phyloP scores from a whole-genome alignment of 2,329 filamentous ascomycete species.

The Claviceps sp. region DNA sequence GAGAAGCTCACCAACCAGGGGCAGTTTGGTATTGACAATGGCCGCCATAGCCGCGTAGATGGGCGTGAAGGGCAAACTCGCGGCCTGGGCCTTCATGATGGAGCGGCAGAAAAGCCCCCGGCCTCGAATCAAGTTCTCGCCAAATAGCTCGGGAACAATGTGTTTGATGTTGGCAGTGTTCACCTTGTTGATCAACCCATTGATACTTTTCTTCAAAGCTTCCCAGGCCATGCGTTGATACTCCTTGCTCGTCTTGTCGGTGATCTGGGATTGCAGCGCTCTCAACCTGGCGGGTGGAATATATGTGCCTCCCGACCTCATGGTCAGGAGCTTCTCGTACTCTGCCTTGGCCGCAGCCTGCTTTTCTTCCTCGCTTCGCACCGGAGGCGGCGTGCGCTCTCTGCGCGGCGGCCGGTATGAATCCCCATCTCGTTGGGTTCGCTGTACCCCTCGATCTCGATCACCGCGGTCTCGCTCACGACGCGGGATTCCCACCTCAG shows the following conservation, averaged over 20 bases:
- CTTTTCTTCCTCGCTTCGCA: conserved; percentile 64
- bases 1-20: conserved; percentile 83
- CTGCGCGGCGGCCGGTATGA: conserved; percentile 32
- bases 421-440: conserved; percentile 30
- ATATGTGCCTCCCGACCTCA: conserved; percentile 91
- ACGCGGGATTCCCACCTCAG: conserved; percentile 27
- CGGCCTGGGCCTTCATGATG: conserved; percentile 97
- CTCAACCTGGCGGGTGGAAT: conserved; percentile 85
- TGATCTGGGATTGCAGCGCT: conserved; percentile 91
- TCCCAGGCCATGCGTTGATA: conserved; percentile 99
- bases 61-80: conserved; percentile 87
- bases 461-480: conserved; percentile 21
- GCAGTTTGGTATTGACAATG: conserved; percentile 94
- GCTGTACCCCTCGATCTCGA: conserved; percentile 6
- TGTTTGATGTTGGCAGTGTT: conserved; percentile 96
- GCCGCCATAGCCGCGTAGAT: conserved; percentile 94
- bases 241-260: conserved; percentile 89
- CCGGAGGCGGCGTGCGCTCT: conserved; percentile 22
- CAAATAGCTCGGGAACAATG: conserved; percentile 91
- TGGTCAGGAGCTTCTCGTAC: conserved; percentile 81
- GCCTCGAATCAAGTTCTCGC: conserved; percentile 84
- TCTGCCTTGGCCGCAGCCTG: conserved; percentile 81
- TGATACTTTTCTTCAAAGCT: conserved; percentile 95
- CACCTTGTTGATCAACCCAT: conserved; percentile 97
- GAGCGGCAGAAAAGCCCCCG: conserved; percentile 87